Evolutionary conservation across 495 filamentous ascomycete genomes (phyloP).

Genomic region (Sabuloglossum arenarium): DNA sequence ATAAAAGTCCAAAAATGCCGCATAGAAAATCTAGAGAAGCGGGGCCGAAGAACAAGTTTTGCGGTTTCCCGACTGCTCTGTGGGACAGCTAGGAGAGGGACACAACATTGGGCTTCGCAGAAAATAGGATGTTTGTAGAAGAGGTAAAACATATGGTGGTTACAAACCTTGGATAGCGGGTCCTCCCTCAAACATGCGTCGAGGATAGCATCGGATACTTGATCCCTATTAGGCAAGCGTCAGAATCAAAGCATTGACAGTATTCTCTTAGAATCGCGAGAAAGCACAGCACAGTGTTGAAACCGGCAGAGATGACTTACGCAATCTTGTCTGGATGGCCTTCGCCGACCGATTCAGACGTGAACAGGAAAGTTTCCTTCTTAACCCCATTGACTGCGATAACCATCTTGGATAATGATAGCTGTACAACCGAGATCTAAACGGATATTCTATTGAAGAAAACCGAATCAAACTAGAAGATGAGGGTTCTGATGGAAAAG

Average conservation of each 20-base stretch:
- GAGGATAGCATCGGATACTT: slow-evolving; percentile 95
- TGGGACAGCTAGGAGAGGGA: not conserved
- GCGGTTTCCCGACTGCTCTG: too few species aligned
- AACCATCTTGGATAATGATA: slow-evolving; percentile 25
- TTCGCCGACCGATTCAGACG: slow-evolving; percentile 96
- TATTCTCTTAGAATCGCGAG: too few species aligned
- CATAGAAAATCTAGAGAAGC: too few species aligned
- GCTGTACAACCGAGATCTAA: not conserved
- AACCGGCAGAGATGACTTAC: slow-evolving; percentile 19
- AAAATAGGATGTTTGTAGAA: not conserved
- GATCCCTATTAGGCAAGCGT: slow-evolving; percentile 35
- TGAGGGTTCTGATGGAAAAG: not conserved
- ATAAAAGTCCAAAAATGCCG: not conserved
- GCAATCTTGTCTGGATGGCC: slow-evolving; percentile 97
- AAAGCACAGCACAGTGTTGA: slow-evolving; percentile 2
- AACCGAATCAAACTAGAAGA: not conserved
- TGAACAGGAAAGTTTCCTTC: slow-evolving; percentile 83
- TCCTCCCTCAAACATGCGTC: slow-evolving; percentile 90
- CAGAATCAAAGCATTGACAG: slow-evolving; percentile 5
- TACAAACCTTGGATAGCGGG: slow-evolving; percentile 69
- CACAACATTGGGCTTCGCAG: not conserved
- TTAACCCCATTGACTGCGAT: slow-evolving; percentile 30
- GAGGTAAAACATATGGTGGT: not conserved
- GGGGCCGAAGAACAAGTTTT: too few species aligned
- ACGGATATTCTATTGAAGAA: not conserved